Conservation (phyloP, 2,329 filamentous ascomycete species). For the Monosporascus sp. region DNA sequence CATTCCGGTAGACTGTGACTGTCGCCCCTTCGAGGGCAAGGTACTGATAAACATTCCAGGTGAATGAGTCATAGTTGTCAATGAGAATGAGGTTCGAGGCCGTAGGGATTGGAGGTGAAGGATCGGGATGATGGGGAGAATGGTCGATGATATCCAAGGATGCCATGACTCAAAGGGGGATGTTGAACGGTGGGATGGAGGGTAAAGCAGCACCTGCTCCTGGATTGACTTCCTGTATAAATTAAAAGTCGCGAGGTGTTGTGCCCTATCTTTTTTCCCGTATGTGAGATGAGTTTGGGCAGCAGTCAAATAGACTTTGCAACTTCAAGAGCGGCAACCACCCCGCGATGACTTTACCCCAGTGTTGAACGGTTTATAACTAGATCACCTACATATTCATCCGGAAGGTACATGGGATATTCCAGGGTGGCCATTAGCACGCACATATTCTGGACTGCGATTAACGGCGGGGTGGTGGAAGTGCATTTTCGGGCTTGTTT, state of each 20-base stretch:
- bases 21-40: constrained; percentile 90
- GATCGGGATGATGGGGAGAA: constrained; percentile 78
- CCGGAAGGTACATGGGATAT: not conserved
- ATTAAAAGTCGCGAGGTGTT: no score
- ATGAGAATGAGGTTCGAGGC: constrained; percentile 92
- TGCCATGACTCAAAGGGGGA: constrained; percentile 32
- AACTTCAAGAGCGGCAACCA: not conserved
- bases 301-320: not conserved
- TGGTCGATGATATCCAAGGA: constrained; percentile 60
- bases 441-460: not conserved
- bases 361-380: no score
- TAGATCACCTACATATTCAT: no score
- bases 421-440: not conserved
- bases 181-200: not conserved
- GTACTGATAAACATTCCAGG: constrained; percentile 99
- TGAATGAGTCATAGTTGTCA: constrained; percentile 99
- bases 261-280: no score
- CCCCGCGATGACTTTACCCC: no score
- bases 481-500: not conserved
- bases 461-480: not conserved
- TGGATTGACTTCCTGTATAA: no score
- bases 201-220: not conserved
- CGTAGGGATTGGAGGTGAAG: constrained; percentile 64
- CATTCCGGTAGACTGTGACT: constrained; percentile 87
- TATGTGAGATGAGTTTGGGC: no score